These are phyloP conservation scores for Drechslerella dactyloides DNA, from an alignment of 2,329 filamentous ascomycete genomes.

Conservation along the genomic window DNA sequence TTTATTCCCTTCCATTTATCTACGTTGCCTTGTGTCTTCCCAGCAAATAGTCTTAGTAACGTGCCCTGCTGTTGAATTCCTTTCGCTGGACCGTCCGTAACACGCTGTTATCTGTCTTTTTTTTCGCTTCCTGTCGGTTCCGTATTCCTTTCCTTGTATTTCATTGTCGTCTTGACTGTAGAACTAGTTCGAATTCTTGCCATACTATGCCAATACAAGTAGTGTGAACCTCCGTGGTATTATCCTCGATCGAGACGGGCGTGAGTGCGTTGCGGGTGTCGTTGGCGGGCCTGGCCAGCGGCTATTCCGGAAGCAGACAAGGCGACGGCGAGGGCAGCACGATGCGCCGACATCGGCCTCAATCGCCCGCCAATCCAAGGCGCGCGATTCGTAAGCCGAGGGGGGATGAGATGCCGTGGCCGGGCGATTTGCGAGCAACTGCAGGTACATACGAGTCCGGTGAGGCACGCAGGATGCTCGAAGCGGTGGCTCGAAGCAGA, in stretches of 20 bases:
- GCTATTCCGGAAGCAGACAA: constrained; percentile 35
- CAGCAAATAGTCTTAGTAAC: neutral
- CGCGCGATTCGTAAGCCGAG: constrained; percentile 22
- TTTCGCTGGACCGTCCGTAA: neutral
- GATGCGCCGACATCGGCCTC: constrained; percentile 41
- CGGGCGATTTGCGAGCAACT: neutral
- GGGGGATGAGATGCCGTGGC: neutral
- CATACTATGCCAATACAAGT: constrained; percentile 6
- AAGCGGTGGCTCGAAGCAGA: no score
- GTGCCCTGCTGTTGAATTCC: neutral
- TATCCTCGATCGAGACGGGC: neutral
- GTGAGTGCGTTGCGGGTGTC: constrained; percentile 44
- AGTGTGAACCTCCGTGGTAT: neutral
- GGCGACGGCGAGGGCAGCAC: neutral
- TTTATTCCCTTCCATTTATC: no score
- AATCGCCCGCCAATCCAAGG: constrained; percentile 32
- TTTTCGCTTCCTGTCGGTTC: neutral
- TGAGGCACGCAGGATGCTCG: neutral
- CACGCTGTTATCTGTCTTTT: constrained; percentile 18
- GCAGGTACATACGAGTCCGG: constrained; percentile 31
- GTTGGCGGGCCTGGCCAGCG: constrained; percentile 9
- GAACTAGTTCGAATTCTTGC: constrained; percentile 13
- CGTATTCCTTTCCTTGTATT: neutral
- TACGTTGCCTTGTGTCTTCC: neutral
- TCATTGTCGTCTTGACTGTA: constrained; percentile 18